A percentile compares a stretch with the other conserved stretches of the same genome.
Conservation (phyloP, 2,329 filamentous ascomycete genomes). For the Colletotrichum liaoningense region DNA sequence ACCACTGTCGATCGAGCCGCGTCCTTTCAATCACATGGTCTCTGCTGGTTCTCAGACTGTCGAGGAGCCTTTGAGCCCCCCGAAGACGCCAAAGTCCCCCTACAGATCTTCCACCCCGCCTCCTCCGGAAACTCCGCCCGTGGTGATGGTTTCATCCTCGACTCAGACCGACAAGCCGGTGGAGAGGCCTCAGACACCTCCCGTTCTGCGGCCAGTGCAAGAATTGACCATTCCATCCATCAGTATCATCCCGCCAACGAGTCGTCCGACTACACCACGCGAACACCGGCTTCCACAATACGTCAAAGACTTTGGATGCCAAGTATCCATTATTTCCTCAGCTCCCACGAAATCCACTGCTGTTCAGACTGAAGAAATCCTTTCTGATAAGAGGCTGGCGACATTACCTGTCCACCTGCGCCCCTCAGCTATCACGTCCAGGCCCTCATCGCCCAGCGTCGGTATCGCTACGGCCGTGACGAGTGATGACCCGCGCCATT, state of each 20-base stretch:
- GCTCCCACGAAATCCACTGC: conserved; percentile 64
- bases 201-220: conserved; percentile 28
- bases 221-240: conserved; percentile 81
- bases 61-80: conserved; percentile 72
- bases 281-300: conserved; percentile 82
- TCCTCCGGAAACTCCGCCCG: conserved; percentile 48
- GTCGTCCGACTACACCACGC: conserved; percentile 82
- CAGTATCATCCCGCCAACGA: conserved; percentile 88
- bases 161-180: conserved; percentile 69
- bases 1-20: conserved; percentile 61
- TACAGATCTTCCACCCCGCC: conserved; percentile 53
- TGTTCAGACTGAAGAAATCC: conserved; percentile 91
- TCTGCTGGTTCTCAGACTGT: conserved; percentile 73
- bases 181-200: conserved; percentile 36
- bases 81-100: conserved; percentile 71
- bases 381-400: conserved; percentile 81
- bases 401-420: conserved; percentile 82
- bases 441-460: conserved; percentile 65
- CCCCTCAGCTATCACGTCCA: conserved; percentile 78
- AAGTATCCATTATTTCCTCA: conserved; percentile 71
- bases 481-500: conserved; percentile 53
- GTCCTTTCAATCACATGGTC: conserved; percentile 64
- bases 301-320: conserved; percentile 84
- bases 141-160: conserved; percentile 62
- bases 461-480: conserved; percentile 45